Conservation (phyloP, 73 alveolate species). For the Tetrahymena elliotti region DNA sequence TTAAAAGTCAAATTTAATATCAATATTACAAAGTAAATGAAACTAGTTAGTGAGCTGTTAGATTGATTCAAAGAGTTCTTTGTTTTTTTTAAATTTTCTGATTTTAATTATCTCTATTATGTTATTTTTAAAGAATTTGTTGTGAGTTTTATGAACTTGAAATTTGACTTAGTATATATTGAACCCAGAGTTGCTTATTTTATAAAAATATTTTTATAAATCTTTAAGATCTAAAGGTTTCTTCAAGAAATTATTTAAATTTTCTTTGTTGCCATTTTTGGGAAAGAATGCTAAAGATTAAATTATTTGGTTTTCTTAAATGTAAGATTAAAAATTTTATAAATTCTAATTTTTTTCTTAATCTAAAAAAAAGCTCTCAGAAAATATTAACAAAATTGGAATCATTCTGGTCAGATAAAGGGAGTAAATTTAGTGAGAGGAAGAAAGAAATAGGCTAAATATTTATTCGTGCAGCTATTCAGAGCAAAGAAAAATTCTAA, state of each 20-base stretch:
- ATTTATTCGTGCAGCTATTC: not conserved
- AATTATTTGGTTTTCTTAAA: not conserved
- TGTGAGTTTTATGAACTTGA: not conserved
- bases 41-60: not conserved
- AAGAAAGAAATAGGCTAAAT: not conserved
- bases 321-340: not conserved
- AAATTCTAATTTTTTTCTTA: not conserved
- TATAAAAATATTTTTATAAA: not conserved
- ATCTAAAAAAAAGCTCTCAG: not conserved
- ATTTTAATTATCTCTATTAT: not conserved
- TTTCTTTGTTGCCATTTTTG: not conserved
- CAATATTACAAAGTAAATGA: not conserved
- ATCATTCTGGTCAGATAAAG: not conserved
- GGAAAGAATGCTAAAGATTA: not conserved
- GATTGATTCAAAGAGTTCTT: not conserved
- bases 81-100: not conserved
- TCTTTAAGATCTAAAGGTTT: not conserved
- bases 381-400: not conserved
- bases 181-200: not conserved
- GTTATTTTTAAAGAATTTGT: not conserved
- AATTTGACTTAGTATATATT: not conserved
- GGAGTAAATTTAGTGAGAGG: not conserved
- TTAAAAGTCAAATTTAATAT: not conserved
- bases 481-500: not conserved
- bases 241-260: not conserved